phyloP scores from a whole-genome alignment of 2,329 filamentous ascomycete genomes.

The Alternaria postmessia region DNA sequence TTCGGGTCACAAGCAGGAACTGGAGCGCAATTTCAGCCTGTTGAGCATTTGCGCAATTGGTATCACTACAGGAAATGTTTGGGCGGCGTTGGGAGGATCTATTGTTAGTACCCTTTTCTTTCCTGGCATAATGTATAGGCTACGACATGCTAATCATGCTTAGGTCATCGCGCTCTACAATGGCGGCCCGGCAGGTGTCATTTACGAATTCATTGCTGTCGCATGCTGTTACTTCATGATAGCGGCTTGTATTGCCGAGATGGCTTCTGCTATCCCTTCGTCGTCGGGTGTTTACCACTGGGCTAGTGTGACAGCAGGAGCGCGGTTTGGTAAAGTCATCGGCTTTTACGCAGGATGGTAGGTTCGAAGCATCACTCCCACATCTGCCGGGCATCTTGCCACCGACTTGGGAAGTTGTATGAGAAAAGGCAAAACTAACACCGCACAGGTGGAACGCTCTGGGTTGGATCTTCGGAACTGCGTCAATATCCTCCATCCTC shows the following conservation, averaged over 20 bases:
- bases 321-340: constrained; percentile 55
- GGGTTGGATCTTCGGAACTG: constrained; percentile 59
- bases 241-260: constrained; percentile 60
- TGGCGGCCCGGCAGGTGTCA: constrained; percentile 56
- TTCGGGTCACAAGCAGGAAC: constrained; percentile 61
- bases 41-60: constrained; percentile 58
- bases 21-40: constrained; percentile 60
- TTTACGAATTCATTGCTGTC: constrained; percentile 59
- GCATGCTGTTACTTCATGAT: constrained; percentile 62
- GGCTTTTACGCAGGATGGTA: constrained; percentile 61
- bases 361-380: constrained; percentile 5
- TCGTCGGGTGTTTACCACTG: constrained; percentile 61
- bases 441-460: constrained; percentile 58
- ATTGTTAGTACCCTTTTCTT: constrained; percentile 48
- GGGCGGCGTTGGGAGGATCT: constrained; percentile 58
- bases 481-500: constrained; percentile 54
- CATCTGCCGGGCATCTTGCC: neutral
- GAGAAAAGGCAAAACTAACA: constrained; percentile 1
- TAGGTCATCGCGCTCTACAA: constrained; percentile 55
- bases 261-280: constrained; percentile 57
- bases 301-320: constrained; percentile 60
- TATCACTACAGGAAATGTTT: constrained; percentile 54
- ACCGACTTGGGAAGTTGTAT: neutral
- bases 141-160: neutral
- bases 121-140: neutral